Base-by-base conservation (phyloP, 495 filamentous ascomycete species). In the Neurospora sp. region DNA sequence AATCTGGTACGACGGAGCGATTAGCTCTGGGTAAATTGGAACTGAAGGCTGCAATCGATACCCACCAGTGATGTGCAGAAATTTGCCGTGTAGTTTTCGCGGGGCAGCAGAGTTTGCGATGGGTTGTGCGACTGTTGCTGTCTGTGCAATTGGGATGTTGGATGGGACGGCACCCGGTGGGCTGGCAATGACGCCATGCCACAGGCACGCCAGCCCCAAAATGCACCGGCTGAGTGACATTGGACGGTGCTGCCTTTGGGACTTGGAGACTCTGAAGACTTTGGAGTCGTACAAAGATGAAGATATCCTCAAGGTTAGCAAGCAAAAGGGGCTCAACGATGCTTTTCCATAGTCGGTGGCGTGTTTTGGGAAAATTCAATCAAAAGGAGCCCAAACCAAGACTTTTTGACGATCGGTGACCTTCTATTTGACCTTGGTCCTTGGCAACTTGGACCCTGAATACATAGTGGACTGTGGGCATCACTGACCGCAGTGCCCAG, bases 41-140 rank as follows among this genome's bases (percentile, higher is more conserved):
- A 31, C 27, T 31, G 27, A 31, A 59, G 6, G 40, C 12, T 39
- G 68, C 65, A 59, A 59, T 70, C n/a, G 59, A 71, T 39, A 69
- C 84, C 59, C 85, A 97, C 96, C 95, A 80, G 96, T 97, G 70
- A 99, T 93, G 81, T 99, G 96, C 74, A 99, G 84, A 82, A 99
- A 99, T 76, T 90, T 88, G 76, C 96, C 96, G 73, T 90, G 87
- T 79, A 94, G 82, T 75, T 84, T 85, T 75, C 83, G 83, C 76
- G 79, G 82, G 80, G 77, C 75, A 73, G 71, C 35, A 44, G 39
- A 72, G 41, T 27, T 35, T 72, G 61, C 53, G 39, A 72, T 70
- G 69, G 35, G 53, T 12, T 37, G 37, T 27, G 68, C 61, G 39
- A 22, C 44, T 40, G 70, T 70, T 71, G 71, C 69, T 35, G 75